Conservation (phyloP, 176 grass and related monocot species). For the Canna indica region DNA sequence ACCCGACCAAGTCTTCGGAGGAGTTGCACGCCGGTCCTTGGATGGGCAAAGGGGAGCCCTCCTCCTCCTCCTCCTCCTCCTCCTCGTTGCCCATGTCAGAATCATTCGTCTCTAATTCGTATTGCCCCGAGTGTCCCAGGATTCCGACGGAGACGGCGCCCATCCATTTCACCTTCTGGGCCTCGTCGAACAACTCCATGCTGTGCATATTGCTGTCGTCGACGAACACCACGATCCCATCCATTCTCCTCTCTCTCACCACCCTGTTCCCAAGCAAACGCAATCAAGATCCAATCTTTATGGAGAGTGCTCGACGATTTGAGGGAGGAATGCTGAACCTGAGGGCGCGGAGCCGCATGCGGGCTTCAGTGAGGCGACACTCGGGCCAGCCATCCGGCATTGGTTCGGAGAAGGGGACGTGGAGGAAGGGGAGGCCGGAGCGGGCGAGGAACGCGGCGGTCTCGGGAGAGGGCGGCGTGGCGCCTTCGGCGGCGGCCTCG, state of each 20-base stretch:
- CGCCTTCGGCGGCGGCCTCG: conserved; percentile 5
- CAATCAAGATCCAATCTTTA: not conserved
- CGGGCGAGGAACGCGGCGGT: conserved; percentile 13
- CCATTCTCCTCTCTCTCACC: conserved; percentile 78
- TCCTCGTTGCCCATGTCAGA: not conserved
- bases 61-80: conserved; percentile 29
- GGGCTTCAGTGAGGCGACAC: conserved; percentile 11
- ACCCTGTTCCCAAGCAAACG: conserved; percentile 27
- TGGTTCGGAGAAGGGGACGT: conserved; percentile 6
- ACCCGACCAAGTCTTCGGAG: conserved; percentile 35
- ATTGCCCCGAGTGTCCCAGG: not conserved
- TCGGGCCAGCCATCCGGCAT: conserved; percentile 22
- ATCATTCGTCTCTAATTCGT: too few species aligned
- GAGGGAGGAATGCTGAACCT: conserved; percentile 18
- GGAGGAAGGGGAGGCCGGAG: conserved; percentile 15
- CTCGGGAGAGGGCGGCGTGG: not conserved
- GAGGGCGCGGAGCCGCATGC: conserved; percentile 33
- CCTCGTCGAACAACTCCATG: conserved; percentile 92
- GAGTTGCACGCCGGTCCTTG: conserved; percentile 77
- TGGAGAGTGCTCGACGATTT: too few species aligned
- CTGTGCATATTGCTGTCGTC: conserved; percentile 95
- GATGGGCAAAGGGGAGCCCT: conserved; percentile 45
- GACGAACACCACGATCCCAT: conserved; percentile 74
- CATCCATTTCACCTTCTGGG: conserved; percentile 98
- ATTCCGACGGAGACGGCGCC: conserved; percentile 69